Evolutionary conservation across 208 protist species (phyloP).

Genomic region (Trypanosomatidae sp.): DNA sequence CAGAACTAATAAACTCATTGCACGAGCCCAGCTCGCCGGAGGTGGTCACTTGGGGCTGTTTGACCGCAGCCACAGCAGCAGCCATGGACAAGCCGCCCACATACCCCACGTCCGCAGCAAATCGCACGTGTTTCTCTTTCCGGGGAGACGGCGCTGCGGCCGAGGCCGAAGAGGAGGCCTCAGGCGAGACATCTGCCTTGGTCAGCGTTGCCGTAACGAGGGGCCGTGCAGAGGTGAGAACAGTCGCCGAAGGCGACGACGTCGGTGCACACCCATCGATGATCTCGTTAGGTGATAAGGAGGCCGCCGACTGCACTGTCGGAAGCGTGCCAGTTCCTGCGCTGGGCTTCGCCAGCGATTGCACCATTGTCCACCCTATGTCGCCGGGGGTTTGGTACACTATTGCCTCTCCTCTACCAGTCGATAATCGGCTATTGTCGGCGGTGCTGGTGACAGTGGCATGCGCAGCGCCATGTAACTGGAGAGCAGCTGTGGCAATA

Average conservation of each 20-base stretch:
- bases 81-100: too few relatives aligned
- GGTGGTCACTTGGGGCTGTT: background rate
- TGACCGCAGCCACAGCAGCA: background rate
- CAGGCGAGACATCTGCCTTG: background rate
- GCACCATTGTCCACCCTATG: constrained; percentile 15
- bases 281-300: background rate
- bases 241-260: background rate
- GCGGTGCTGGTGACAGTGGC: background rate
- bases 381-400: constrained; percentile 36
- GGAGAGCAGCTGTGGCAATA: background rate
- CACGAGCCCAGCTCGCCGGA: constrained; percentile 1
- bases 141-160: constrained; percentile 1
- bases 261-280: background rate
- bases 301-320: background rate
- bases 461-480: background rate
- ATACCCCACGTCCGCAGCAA: constrained; percentile 12
- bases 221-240: background rate
- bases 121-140: constrained; percentile 35
- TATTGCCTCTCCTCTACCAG: background rate
- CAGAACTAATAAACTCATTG: background rate
- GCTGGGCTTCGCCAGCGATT: background rate
- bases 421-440: background rate
- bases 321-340: background rate
- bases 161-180: background rate
- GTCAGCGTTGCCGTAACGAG: background rate